These are phyloP conservation scores for Botryotinia narcissicola DNA, from an alignment of 2,329 filamentous ascomycete genomes.

Conservation along the genomic window DNA sequence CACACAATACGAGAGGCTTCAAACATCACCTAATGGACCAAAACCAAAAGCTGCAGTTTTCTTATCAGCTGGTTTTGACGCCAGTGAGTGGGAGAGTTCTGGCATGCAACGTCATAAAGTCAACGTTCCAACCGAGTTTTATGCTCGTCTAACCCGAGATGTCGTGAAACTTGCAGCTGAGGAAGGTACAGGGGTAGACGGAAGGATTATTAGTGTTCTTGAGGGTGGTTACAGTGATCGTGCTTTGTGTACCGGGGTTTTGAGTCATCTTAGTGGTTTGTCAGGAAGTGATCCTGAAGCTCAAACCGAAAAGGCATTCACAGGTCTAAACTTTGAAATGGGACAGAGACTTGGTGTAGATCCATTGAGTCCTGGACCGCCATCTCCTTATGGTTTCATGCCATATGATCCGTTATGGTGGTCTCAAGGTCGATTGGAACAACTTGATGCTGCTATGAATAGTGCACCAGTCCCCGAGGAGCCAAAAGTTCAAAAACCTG, in stretches of 20 bases:
- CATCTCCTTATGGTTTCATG: conserved; percentile 33
- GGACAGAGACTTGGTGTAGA: conserved; percentile 47
- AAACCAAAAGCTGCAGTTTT: conserved; percentile 84
- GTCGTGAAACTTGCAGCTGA: conserved; percentile 80
- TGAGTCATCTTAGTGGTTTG: conserved; percentile 87
- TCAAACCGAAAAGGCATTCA: conserved; percentile 41
- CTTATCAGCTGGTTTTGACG: conserved; percentile 93
- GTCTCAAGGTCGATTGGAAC: conserved; percentile 62
- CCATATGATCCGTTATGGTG: conserved; percentile 71
- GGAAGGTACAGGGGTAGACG: conserved; percentile 72
- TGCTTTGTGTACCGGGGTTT: conserved; percentile 80
- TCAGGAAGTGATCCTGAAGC: conserved; percentile 52
- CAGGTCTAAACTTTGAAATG: conserved; percentile 58
- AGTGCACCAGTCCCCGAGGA: conserved; percentile 50
- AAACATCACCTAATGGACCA: conserved; percentile 53
- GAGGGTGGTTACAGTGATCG: conserved; percentile 96
- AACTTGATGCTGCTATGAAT: conserved; percentile 61
- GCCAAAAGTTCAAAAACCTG: conserved; percentile 50
- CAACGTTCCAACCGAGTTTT: conserved; percentile 95
- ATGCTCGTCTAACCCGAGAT: conserved; percentile 85
- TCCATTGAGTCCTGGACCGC: conserved; percentile 20
- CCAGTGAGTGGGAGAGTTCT: conserved; percentile 86
- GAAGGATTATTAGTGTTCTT: conserved; percentile 85
- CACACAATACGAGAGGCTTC: conserved; percentile 65
- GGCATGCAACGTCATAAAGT: conserved; percentile 96